phyloP scores from a whole-genome alignment of 768 basidiomycete genomes.

The Xerocomellus chrysenteron region DNA sequence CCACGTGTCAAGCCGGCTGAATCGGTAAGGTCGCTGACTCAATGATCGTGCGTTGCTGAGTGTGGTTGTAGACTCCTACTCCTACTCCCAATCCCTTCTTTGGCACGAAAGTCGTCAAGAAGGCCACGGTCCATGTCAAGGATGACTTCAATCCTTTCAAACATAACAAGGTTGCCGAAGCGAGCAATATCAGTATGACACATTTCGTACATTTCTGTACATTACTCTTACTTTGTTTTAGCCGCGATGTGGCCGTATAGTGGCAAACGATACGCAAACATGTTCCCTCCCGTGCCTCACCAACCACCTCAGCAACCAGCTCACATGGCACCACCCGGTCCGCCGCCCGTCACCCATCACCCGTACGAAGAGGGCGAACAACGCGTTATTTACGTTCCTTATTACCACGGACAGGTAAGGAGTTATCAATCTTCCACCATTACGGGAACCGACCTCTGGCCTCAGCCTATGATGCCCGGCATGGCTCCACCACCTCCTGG shows the following conservation, averaged over 20 bases:
- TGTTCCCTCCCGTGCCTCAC: conserved; percentile 67
- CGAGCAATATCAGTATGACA: conserved; percentile 69
- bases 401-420: conserved; percentile 74
- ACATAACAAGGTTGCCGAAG: conserved; percentile 75
- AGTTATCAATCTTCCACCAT: background rate
- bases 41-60: conserved; percentile 5
- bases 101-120: conserved; percentile 74
- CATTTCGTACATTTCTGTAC: background rate
- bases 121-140: conserved; percentile 78
- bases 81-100: conserved; percentile 85
- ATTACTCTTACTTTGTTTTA: conserved; percentile 28
- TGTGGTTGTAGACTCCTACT: conserved; percentile 34
- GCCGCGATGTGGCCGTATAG: conserved; percentile 84
- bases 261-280: conserved; percentile 79
- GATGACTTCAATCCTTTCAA: conserved; percentile 99
- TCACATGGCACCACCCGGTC: conserved; percentile 65
- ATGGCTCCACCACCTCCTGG: conserved; percentile 81
- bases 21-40: conserved; percentile 36
- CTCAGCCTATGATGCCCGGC: conserved; percentile 80
- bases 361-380: conserved; percentile 77
- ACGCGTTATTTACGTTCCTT: conserved; percentile 77
- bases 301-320: conserved; percentile 63
- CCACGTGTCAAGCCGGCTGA: conserved; percentile 64
- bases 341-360: conserved; percentile 69
- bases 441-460: conserved; percentile 3